These are phyloP conservation scores for Withania somnifera DNA, from an alignment of 305 asterid genomes.

Conservation along the genomic window DNA sequence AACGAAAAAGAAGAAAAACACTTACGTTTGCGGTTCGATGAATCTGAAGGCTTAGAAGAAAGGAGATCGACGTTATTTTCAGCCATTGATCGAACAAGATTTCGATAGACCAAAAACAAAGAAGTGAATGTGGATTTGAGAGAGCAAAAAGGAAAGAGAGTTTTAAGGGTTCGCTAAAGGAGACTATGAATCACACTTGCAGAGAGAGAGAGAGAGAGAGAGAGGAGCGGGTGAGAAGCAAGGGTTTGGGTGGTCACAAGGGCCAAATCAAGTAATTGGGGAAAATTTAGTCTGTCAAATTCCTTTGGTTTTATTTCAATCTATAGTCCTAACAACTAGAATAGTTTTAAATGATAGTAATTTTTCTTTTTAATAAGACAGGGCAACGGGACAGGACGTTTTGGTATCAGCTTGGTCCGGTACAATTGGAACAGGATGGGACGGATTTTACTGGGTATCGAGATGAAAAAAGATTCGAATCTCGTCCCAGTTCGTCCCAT, in stretches of 20 bases:
- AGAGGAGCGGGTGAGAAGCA: constrained; percentile 9
- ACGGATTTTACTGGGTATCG: too few species aligned
- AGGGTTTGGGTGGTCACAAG: constrained; percentile 77
- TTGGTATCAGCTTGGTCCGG: too few species aligned
- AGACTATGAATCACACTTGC: constrained; percentile 1
- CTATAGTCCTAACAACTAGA: too few species aligned
- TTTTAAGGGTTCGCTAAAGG: constrained; percentile 46
- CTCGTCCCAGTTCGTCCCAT: too few species aligned
- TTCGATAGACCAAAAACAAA: constrained; percentile 4
- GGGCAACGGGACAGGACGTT: too few species aligned
- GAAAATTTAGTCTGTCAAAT: too few species aligned
- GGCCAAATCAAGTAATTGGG: constrained; percentile 40
- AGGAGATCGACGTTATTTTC: constrained; percentile 51
- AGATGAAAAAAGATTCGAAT: too few species aligned
- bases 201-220: constrained; percentile 17
- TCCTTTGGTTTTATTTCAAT: too few species aligned
- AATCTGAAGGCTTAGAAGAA: constrained; percentile 42
- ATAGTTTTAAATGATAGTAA: too few species aligned
- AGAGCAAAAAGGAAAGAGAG: background rate
- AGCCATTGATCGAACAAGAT: constrained; percentile 21
- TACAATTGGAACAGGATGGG: too few species aligned
- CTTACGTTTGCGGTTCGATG: constrained; percentile 70
- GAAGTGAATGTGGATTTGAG: constrained; percentile 8
- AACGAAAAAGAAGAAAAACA: background rate
- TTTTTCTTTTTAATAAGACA: too few species aligned